Conservation (phyloP, 202 grass and related monocot genomes). For the Elaeis oleifera region DNA sequence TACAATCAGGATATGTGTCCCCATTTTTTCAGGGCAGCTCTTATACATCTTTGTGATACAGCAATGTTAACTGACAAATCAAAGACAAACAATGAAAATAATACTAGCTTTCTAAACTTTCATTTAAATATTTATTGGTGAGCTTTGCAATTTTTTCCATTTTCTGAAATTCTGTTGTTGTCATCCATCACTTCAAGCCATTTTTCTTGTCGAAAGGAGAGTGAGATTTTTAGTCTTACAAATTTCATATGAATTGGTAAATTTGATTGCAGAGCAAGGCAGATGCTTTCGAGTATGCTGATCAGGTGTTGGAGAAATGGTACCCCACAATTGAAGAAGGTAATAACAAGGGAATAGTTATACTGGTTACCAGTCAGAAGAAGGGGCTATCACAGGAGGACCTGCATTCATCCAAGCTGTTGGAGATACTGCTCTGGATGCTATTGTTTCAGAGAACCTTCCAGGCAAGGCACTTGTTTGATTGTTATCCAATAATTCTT, state of each 20-base stretch:
- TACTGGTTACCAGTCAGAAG: constrained; percentile 96
- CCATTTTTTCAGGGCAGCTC: too few relatives aligned
- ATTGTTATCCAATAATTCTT: too few relatives aligned
- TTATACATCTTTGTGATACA: too few relatives aligned
- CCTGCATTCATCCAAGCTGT: constrained; percentile 77
- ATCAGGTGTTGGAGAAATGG: constrained; percentile 98
- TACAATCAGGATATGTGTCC: too few relatives aligned
- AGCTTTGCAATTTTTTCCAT: too few relatives aligned
- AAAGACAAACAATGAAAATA: too few relatives aligned
- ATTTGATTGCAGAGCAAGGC: constrained; percentile 71
- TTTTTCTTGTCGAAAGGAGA: too few relatives aligned
- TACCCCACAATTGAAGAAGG: constrained; percentile 88
- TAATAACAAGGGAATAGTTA: constrained; percentile 87
- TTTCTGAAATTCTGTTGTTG: too few relatives aligned
- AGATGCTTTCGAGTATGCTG: constrained; percentile 96
- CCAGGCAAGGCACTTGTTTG: constrained; percentile 33
- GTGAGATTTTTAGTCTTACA: neutral
- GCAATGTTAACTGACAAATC: too few relatives aligned
- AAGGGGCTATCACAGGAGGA: constrained; percentile 94
- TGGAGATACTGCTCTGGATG: constrained; percentile 65
- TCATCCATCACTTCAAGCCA: too few relatives aligned
- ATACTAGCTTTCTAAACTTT: too few relatives aligned
- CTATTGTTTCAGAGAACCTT: constrained; percentile 82
- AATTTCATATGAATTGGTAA: constrained; percentile 1
- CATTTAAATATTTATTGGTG: too few relatives aligned